Evolutionary conservation across 306 rosid genomes (phyloP).

Genomic region (Pueraria montana): DNA sequence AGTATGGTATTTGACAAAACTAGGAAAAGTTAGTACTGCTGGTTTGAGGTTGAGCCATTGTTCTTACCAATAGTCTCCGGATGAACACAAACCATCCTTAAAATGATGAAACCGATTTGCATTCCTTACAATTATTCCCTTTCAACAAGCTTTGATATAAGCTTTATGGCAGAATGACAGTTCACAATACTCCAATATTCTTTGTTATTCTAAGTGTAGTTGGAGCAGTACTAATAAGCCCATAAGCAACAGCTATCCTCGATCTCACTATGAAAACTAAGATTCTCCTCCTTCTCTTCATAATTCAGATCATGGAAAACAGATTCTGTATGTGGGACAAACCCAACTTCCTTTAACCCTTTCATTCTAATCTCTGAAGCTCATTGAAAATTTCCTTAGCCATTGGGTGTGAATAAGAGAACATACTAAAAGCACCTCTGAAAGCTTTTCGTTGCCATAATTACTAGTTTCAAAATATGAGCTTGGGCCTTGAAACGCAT

Average conservation of each 20-base stretch:
- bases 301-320: conserved; percentile 60
- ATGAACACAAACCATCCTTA: conserved; percentile 75
- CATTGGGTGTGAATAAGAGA: too few species aligned
- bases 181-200: conserved; percentile 69
- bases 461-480: too few species aligned
- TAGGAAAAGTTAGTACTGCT: background rate
- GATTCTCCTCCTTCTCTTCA: conserved; percentile 74
- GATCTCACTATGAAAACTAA: conserved; percentile 70
- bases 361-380: too few species aligned
- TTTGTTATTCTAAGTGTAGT: conserved; percentile 73
- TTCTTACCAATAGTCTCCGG: conserved; percentile 77
- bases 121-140: conserved; percentile 77
- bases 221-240: conserved; percentile 71
- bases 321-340: too few species aligned
- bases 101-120: conserved; percentile 78
- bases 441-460: too few species aligned
- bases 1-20: background rate
- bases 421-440: too few species aligned
- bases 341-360: too few species aligned
- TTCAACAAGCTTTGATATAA: conserved; percentile 66
- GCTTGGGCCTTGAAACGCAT: too few species aligned
- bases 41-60: conserved; percentile 28
- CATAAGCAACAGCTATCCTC: conserved; percentile 75
- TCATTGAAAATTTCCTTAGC: too few species aligned
- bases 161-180: conserved; percentile 76